Evolutionary conservation across 1,284 basidiomycete genomes (phyloP).

Genomic region (Heterobasidion annosum): DNA sequence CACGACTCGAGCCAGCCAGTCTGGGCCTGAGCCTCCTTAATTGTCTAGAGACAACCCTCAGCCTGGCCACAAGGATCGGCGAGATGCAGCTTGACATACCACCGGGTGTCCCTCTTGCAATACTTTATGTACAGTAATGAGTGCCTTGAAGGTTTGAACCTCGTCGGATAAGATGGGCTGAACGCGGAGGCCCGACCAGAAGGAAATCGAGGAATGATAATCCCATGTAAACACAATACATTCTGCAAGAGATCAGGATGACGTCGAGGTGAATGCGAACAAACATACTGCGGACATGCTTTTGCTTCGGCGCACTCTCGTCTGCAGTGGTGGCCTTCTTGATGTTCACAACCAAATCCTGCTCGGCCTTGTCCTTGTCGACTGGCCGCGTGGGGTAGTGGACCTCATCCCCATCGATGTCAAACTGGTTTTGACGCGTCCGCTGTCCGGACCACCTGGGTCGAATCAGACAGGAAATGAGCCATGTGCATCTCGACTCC

Average conservation of each 20-base stretch:
- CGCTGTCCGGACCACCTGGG: constrained; percentile 24
- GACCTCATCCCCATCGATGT: constrained; percentile 66
- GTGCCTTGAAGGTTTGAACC: constrained; percentile 92
- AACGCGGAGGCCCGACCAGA: constrained; percentile 92
- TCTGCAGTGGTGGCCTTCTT: constrained; percentile 95
- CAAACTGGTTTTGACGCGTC: constrained; percentile 34
- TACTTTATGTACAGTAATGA: constrained; percentile 94
- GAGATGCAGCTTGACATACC: constrained; percentile 37
- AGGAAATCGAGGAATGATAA: constrained; percentile 93
- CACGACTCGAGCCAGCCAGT: constrained; percentile 96
- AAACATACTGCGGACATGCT: constrained; percentile 88
- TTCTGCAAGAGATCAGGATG: constrained; percentile 40
- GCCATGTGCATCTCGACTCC: not conserved
- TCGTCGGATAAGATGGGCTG: constrained; percentile 94
- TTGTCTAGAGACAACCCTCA: constrained; percentile 44
- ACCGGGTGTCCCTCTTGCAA: constrained; percentile 92
- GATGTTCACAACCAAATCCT: constrained; percentile 86
- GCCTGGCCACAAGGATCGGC: not conserved
- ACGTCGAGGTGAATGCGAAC: constrained; percentile 3
- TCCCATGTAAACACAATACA: constrained; percentile 98
- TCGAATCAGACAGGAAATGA: not conserved
- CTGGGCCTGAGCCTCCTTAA: constrained; percentile 94
- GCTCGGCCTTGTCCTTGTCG: constrained; percentile 93
- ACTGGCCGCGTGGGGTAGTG: constrained; percentile 94
- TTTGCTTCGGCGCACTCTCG: constrained; percentile 91